These are phyloP conservation scores for Chalara sp. DNA, from an alignment of 2,329 filamentous ascomycete genomes.

Conservation along the genomic window DNA sequence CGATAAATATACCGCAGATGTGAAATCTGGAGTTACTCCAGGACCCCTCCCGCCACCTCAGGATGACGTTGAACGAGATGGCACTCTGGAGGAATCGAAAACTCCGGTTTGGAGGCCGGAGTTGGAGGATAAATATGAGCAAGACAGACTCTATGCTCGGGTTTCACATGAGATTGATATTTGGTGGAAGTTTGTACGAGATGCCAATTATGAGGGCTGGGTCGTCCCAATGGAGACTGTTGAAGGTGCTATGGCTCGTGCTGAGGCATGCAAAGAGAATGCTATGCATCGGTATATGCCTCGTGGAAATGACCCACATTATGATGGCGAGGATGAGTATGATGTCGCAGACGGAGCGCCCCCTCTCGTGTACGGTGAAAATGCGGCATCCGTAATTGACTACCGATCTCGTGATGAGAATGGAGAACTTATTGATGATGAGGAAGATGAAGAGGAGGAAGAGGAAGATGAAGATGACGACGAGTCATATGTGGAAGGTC, in stretches of 20 bases:
- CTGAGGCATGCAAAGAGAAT: conserved; percentile 52
- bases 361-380: not conserved
- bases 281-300: conserved; percentile 43
- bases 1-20: conserved; percentile 41
- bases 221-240: conserved; percentile 53
- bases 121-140: conserved; percentile 49
- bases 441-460: conserved; percentile 52
- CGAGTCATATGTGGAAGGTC: conserved; percentile 72
- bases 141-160: conserved; percentile 51
- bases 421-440: conserved; percentile 29
- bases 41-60: conserved; percentile 19
- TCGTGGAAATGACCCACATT: conserved; percentile 26
- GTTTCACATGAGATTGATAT: conserved; percentile 59
- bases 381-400: conserved; percentile 41
- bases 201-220: conserved; percentile 54
- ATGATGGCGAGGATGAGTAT: conserved; percentile 42
- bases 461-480: conserved; percentile 68
- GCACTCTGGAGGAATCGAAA: conserved; percentile 16
- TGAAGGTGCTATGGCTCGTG: conserved; percentile 49
- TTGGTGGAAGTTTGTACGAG: conserved; percentile 56
- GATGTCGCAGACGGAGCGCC: conserved; percentile 31
- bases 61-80: conserved; percentile 8
- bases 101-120: conserved; percentile 30
- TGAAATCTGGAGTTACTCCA: conserved; percentile 25
- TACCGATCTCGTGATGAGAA: conserved; percentile 28